A percentile compares a stretch with the other conserved stretches of the same genome.
Evolutionary conservation across 768 basidiomycete species (phyloP).

Genomic region (Tricholomella constricta): DNA sequence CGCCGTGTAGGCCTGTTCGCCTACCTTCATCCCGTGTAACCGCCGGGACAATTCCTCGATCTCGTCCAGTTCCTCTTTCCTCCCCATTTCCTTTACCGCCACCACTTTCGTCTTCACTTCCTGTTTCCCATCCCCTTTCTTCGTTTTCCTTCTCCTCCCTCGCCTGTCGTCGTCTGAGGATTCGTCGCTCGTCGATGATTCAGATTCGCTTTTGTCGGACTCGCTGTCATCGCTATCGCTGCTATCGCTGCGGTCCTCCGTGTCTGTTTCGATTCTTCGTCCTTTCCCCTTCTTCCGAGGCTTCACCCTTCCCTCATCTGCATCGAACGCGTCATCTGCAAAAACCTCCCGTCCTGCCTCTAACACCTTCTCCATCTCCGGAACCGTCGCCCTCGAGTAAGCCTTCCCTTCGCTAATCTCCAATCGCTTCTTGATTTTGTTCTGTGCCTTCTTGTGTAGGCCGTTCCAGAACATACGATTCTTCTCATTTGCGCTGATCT

Average conservation of each 20-base stretch:
- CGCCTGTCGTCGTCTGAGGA: not conserved
- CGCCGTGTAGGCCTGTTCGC: too few species aligned
- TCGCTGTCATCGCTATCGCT: not conserved
- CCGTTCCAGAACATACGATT: too few species aligned
- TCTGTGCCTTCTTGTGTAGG: not conserved
- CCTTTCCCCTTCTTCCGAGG: not conserved
- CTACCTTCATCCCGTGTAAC: not conserved
- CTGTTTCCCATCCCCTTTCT: not conserved
- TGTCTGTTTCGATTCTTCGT: not conserved
- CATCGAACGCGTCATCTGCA: not conserved
- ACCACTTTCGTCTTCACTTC: not conserved
- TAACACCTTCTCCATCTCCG: not conserved
- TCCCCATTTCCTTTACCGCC: not conserved
- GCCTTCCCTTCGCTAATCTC: too few species aligned
- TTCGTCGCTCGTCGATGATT: not conserved
- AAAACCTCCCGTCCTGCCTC: not conserved
- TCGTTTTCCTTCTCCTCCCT: not conserved
- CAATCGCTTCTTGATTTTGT: not conserved
- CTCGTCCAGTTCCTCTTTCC: not conserved
- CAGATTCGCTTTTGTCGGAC: not conserved
- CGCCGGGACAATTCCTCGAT: not conserved
- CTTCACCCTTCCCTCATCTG: not conserved
- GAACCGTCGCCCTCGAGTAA: too few species aligned
- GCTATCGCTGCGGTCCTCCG: too few species aligned
- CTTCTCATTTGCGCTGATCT: conserved; percentile 1